These are phyloP conservation scores for Leccinum subtestaceum DNA, from an alignment of 768 basidiomycete genomes.

Conservation along the genomic window DNA sequence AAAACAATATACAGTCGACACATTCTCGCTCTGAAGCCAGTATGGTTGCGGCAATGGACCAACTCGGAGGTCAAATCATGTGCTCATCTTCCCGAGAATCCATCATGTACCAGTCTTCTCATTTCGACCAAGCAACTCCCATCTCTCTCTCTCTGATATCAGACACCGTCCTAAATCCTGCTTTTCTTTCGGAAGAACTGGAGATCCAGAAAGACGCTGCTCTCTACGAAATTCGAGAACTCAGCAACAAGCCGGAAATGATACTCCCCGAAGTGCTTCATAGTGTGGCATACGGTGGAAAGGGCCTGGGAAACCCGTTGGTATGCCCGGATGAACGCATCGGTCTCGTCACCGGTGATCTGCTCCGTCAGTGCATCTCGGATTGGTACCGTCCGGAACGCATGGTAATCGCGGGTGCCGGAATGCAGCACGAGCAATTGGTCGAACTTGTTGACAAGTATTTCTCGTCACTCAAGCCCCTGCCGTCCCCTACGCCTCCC, in stretches of 20 bases:
- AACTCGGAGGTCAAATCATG: slow-evolving; percentile 87
- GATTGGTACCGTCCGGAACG: slow-evolving; percentile 92
- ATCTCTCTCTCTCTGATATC: slow-evolving; percentile 85
- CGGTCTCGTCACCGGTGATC: slow-evolving; percentile 55
- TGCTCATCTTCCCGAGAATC: slow-evolving; percentile 90
- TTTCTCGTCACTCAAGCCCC: slow-evolving; percentile 66
- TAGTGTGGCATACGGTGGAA: slow-evolving; percentile 72
- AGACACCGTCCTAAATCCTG: slow-evolving; percentile 82
- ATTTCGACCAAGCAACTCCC: slow-evolving; percentile 81
- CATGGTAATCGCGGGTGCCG: slow-evolving; percentile 94
- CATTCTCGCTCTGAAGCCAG: slow-evolving; percentile 63
- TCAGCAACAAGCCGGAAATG: slow-evolving; percentile 86
- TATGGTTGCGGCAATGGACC: slow-evolving; percentile 79
- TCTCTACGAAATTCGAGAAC: slow-evolving; percentile 86
- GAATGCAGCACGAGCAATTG: slow-evolving; percentile 85
- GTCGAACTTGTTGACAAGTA: slow-evolving; percentile 82
- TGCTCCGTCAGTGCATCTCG: slow-evolving; percentile 61
- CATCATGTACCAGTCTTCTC: slow-evolving; percentile 97
- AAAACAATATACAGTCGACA: slow-evolving; percentile 58
- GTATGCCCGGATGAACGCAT: slow-evolving; percentile 87
- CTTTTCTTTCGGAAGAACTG: slow-evolving; percentile 75
- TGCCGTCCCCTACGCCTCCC: slow-evolving; percentile 21
- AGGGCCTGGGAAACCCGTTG: slow-evolving; percentile 85
- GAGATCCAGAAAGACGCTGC: slow-evolving; percentile 83
- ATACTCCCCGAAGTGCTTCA: slow-evolving; percentile 91